Evolutionary conservation across 192 early-diverging fungal species (phyloP), one percentile per base, ranked within the genome.

Genomic region (Helicostylum pulchrum): DNA sequence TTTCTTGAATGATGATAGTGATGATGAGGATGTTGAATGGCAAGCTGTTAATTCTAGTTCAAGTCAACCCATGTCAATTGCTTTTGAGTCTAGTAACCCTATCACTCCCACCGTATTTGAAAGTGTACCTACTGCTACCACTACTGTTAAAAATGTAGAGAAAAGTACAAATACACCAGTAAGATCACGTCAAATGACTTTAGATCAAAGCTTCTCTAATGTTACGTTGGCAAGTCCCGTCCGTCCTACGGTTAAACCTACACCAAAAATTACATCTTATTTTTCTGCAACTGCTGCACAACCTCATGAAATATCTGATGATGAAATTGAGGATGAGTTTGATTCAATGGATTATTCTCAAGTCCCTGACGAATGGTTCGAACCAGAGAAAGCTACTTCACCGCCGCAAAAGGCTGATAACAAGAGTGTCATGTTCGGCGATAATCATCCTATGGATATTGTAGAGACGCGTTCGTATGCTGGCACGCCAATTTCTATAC

Each of bases 331-430:
- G 9, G 46, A 48, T 15, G 73, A 73, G 2, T 77, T 77, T 68
- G 76, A 54, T 34, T 70, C 75, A 15, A 64, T 80, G 20, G 70
- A 75, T 12, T 60, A 62, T n/a, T 52, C 69, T 30, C 65, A 80
- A 20, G 50, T 80, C 12, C 52, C 63, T 10, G 71, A 71, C 4
- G 49, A 75, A 39, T 77, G 73, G 58, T 68, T 77, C 43, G 68
- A 76, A 21, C 66, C 52, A 0, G 31, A 42, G 2, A 48, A 62
- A 11, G 31, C 19, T 8, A 23, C 48, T 14, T n/a, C 43, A 55
- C 51, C 17, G 43, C 60, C 26, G 0, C 26, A 26, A 39, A 39
- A 39, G 36, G 4, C 2, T 0, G 36, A 9, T 6, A 39, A 4
- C 9, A 39, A 39, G 15, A 60, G 66, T n/a, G 57, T 62, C 8